Conservation (phyloP, 768 basidiomycete genomes). For the Boletus vinaceobasis region DNA sequence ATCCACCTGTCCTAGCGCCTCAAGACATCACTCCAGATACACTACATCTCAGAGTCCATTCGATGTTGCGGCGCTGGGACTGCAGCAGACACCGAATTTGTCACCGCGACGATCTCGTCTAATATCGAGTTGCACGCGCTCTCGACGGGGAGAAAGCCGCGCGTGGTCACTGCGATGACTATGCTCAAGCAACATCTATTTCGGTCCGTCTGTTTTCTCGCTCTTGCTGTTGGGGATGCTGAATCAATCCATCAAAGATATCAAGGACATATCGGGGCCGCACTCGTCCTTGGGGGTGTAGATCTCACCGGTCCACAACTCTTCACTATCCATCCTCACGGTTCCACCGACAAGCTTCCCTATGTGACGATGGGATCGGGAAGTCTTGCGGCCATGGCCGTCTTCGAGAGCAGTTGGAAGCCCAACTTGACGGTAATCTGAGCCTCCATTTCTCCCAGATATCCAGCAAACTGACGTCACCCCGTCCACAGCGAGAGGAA, state of each 20-base stretch:
- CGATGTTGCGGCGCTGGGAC: constrained; percentile 98
- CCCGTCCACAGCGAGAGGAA: constrained; percentile 57
- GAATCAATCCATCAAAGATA: constrained; percentile 47
- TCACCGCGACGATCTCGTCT: constrained; percentile 90
- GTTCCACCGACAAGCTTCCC: constrained; percentile 96
- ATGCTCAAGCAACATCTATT: constrained; percentile 97
- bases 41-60: constrained; percentile 93
- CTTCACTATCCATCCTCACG: constrained; percentile 94
- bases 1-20: not conserved
- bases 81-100: constrained; percentile 97
- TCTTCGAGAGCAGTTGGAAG: constrained; percentile 87
- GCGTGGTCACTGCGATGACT: constrained; percentile 97
- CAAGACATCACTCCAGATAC: constrained; percentile 61
- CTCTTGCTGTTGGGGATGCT: not conserved
- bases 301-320: constrained; percentile 91
- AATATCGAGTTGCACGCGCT: constrained; percentile 93
- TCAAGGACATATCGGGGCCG: constrained; percentile 92
- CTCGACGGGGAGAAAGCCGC: constrained; percentile 86
- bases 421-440: constrained; percentile 71
- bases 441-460: not conserved
- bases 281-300: constrained; percentile 95
- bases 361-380: constrained; percentile 99
- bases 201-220: constrained; percentile 45
- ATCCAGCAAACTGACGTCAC: constrained; percentile 3
- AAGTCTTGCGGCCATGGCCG: constrained; percentile 95